Base-by-base conservation (phyloP, 148 eudicot genomes). In the Chenopodium berlandieri region DNA sequence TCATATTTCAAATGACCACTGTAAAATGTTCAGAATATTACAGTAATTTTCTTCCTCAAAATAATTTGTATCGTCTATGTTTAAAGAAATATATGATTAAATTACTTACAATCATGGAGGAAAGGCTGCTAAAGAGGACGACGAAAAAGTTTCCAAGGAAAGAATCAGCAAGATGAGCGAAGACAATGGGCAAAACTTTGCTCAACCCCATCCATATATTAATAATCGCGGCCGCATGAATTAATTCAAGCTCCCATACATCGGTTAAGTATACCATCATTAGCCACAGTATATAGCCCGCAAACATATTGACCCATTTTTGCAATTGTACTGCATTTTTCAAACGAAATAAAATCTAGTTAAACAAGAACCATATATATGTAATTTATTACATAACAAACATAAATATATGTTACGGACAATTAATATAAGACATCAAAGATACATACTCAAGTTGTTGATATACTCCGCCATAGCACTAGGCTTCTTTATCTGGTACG, bases 151-250 rank as follows among this genome's bases (percentile, higher is more conserved):
- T 65, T 14, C 80, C 80, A 0, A 78, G 37, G 32, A 78, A 78
- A 65, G 71, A 72, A 10, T 78, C 80, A 65, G 72, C 80, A 65
- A 78, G 40, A 78, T 78, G 80, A 65, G 80, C 60, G 20, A 65
- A 64, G 14, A 47, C n/a, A 8, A 78, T 1, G 9, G 72, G 80
- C 40, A 27, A n/a, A 1, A 78, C 62, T 65, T 65, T 78, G 0
- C 44, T 32, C 9, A 85, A 46, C 16, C 93, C 91, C 34, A 80
- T 77, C 80, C 85, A 87, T 4, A 73, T 89, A 70, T 89, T 90
- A 31, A 89, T 67, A 20, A 89, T 85, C 14, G 83, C 86, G 63
- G 93, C 93, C 6, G 91, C 91, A 20, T 81, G 89, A 6, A 85
- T 78, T 11, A 83, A 77, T 73, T 82, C 62, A 7, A 90, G 76